A percentile compares a stretch with the other conserved stretches of the same genome.
These are phyloP conservation scores for Dichotomocladium elegans DNA, from an alignment of 371 early-diverging fungal genomes.

Conservation along the genomic window DNA sequence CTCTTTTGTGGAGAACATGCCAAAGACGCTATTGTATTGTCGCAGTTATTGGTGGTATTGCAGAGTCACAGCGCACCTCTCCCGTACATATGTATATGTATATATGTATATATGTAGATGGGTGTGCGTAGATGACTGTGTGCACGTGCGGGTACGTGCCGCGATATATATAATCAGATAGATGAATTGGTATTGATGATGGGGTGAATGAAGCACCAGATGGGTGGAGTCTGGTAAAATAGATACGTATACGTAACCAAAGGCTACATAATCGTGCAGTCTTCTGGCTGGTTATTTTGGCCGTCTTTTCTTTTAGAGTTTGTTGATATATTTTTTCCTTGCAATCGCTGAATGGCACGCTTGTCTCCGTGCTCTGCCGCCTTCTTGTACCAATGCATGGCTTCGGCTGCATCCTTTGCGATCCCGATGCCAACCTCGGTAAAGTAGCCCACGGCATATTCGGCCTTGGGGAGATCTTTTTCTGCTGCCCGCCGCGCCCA, in stretches of 20 bases:
- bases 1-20: too few relatives aligned
- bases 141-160: too few relatives aligned
- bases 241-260: not conserved
- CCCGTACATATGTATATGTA: too few relatives aligned
- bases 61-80: too few relatives aligned
- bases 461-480: constrained; percentile 80
- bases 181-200: not conserved
- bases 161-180: too few relatives aligned
- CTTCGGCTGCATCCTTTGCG: constrained; percentile 60
- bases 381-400: constrained; percentile 78
- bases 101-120: too few relatives aligned
- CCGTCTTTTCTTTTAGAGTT: constrained; percentile 24
- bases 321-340: constrained; percentile 23
- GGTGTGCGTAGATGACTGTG: too few relatives aligned
- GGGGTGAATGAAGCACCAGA: not conserved
- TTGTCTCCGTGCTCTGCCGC: constrained; percentile 82
- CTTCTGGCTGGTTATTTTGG: constrained; percentile 26
- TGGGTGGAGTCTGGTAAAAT: not conserved
- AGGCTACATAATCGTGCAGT: constrained; percentile 45
- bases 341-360: constrained; percentile 65
- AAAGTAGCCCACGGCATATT: constrained; percentile 87
- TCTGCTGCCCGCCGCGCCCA: constrained; percentile 89
- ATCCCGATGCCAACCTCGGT: constrained; percentile 81
- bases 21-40: too few relatives aligned
- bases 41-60: too few relatives aligned